A percentile compares a stretch with the other conserved stretches of the same genome.
These are phyloP conservation scores for Colletotrichum tropicicola DNA, from an alignment of 2,329 filamentous ascomycete species.

Conservation along the genomic window DNA sequence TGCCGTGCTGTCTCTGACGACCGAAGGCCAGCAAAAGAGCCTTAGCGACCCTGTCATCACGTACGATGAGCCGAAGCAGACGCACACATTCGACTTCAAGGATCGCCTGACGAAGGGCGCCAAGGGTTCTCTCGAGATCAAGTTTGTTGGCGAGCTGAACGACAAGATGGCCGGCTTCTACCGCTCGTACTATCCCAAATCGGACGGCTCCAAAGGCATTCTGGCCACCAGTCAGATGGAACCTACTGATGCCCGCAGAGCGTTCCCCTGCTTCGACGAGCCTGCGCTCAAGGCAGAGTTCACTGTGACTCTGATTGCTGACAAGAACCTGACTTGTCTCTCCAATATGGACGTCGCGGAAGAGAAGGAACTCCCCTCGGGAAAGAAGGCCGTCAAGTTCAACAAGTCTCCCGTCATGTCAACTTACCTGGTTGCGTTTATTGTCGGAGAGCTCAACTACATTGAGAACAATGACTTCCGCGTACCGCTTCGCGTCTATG, in stretches of 20 bases:
- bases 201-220: conserved; percentile 81
- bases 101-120: conserved; percentile 76
- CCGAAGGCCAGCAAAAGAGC: conserved; percentile 55
- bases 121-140: conserved; percentile 71
- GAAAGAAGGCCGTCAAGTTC: conserved; percentile 88
- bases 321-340: conserved; percentile 89
- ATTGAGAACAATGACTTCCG: conserved; percentile 93
- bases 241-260: conserved; percentile 89
- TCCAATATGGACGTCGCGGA: conserved; percentile 96
- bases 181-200: conserved; percentile 88
- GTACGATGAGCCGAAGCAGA: conserved; percentile 83
- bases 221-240: conserved; percentile 97
- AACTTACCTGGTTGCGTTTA: conserved; percentile 93
- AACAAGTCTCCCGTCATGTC: conserved; percentile 95
- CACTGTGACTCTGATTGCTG: conserved; percentile 88
- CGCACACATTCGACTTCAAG: conserved; percentile 82
- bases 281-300: conserved; percentile 93
- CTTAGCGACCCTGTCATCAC: conserved; percentile 67
- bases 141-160: conserved; percentile 82
- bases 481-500: conserved; percentile 92
- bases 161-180: conserved; percentile 99
- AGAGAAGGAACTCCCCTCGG: conserved; percentile 59
- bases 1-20: conserved; percentile 41
- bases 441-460: conserved; percentile 92
- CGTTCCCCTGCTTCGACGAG: conserved; percentile 97